These are phyloP conservation scores for Termitomyces bulborhizus DNA, from an alignment of 768 basidiomycete genomes.

Conservation along the genomic window DNA sequence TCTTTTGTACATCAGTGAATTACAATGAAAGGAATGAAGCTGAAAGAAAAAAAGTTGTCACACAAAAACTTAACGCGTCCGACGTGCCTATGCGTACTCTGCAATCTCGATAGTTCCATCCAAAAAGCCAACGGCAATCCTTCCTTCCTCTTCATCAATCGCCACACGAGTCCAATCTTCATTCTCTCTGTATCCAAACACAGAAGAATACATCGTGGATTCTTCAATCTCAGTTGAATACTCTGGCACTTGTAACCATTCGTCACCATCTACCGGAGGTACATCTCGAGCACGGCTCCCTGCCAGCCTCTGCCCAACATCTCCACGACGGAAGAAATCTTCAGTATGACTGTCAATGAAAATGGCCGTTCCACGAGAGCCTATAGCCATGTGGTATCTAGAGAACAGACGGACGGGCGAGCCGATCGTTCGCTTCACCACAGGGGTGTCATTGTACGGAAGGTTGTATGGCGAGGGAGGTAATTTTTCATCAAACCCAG, in stretches of 20 bases:
- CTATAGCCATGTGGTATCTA: slow-evolving; percentile 46
- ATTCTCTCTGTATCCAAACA: slow-evolving; percentile 38
- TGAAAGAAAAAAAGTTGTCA: neutral
- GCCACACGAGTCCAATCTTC: slow-evolving; percentile 46
- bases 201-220: slow-evolving; percentile 28
- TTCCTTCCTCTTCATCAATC: slow-evolving; percentile 42
- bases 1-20: slow-evolving; percentile 5
- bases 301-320: slow-evolving; percentile 56
- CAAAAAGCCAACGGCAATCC: slow-evolving; percentile 34
- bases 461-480: slow-evolving; percentile 28
- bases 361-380: slow-evolving; percentile 53
- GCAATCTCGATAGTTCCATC: slow-evolving; percentile 45
- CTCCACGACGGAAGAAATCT: slow-evolving; percentile 34
- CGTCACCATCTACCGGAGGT: slow-evolving; percentile 15
- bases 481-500: slow-evolving; percentile 21
- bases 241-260: slow-evolving; percentile 10
- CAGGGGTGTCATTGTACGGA: slow-evolving; percentile 38
- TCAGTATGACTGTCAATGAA: slow-evolving; percentile 65
- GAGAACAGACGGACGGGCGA: slow-evolving; percentile 56
- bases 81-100: slow-evolving; percentile 34
- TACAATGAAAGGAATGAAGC: neutral
- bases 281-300: slow-evolving; percentile 22
- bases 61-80: neutral
- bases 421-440: slow-evolving; percentile 33
- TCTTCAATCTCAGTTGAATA: slow-evolving; percentile 21